Percentiles rank a stretch among this genome's conserved stretches.
Conservation (phyloP, 1,139 yeast genomes). For the Arxiozyma telluris region DNA sequence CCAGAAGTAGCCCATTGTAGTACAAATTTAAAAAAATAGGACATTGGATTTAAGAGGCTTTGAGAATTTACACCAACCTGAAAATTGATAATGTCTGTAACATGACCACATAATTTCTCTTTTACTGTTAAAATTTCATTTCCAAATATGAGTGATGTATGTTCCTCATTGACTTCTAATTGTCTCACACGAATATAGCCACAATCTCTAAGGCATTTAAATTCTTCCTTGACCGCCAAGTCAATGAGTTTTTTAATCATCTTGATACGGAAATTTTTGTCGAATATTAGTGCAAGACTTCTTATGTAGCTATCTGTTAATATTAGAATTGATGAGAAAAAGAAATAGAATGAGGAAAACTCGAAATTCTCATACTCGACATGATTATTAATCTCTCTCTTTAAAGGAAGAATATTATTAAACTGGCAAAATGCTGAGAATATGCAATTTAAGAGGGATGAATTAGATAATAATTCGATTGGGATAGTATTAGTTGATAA, state of each 20-base stretch:
- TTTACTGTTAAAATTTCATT: slow-evolving; percentile 5
- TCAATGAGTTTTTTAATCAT: slow-evolving; percentile 15
- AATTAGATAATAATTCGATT: slow-evolving; percentile 35
- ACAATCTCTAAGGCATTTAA: slow-evolving; percentile 6
- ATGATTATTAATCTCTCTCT: slow-evolving; percentile 71
- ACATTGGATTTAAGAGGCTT: slow-evolving; percentile 28
- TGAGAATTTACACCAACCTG: slow-evolving; percentile 29
- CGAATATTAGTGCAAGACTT: slow-evolving; percentile 21
- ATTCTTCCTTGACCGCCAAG: slow-evolving; percentile 16
- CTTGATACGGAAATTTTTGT: slow-evolving; percentile 13
- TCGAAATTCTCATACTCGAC: slow-evolving; percentile 87
- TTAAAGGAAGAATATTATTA: slow-evolving; percentile 71
- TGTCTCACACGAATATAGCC: neutral
- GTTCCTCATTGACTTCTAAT: neutral
- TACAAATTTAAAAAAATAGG: slow-evolving; percentile 26
- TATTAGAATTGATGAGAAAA: slow-evolving; percentile 56
- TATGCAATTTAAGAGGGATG: slow-evolving; percentile 37
- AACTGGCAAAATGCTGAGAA: slow-evolving; percentile 57
- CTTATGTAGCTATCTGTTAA: slow-evolving; percentile 42
- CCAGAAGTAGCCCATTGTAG: slow-evolving; percentile 30
- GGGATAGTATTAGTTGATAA: slow-evolving; percentile 59
- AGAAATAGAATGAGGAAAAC: slow-evolving; percentile 71
- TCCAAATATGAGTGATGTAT: neutral
- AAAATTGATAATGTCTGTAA: slow-evolving; percentile 19
- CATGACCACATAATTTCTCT: slow-evolving; percentile 22